Evolutionary conservation across 164 flowering plant genomes (phyloP), one percentile per base, ranked within the genome.

Genomic region (Akebia trifoliata): DNA sequence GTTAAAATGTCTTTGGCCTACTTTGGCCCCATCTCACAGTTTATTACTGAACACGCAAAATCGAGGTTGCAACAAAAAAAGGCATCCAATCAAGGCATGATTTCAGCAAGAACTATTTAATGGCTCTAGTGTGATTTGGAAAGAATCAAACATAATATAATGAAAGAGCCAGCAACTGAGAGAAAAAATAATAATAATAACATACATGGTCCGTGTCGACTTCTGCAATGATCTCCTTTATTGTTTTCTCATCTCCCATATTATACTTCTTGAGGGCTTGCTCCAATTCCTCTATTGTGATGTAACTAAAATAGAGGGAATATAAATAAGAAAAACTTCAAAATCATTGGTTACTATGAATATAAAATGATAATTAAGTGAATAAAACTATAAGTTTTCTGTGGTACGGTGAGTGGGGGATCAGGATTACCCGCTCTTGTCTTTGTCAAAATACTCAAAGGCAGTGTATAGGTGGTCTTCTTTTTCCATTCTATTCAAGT

Each of bases 221-320:
- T 83, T 90, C 99, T 11, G 93, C 90, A 63, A 93, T 81, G 66
- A 93, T 93, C 71, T 93, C 99, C 65, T 83, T 79, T 54, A 93
- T 87, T 32, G 92, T 81, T 76, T 81, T 84, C 53, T 72, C 78
- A 55, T 84, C 99, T 3, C 87, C 95, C 96, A 90, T 84, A 52
- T 86, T 86, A 68, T 87, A 85, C 72, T 84, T 75, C 79, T 71
- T 81, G 51, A 90, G 75, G 28, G 90, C 92, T 56, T 81, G 82
- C 73, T 79, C 96, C 75, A 93, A 62, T 59, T 93, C 97, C 69
- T 87, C 96, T 81, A 76, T 71, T 36, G 97, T 93, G 24, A 90
- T 93, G 70, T 84, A 87, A 71, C 99, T 90, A 57, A 53, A 28
- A 40, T 12, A 56, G 32, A 57, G 53, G n/a, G 28, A 20, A 51